Evolutionary conservation across 306 rosid species (phyloP).

Genomic region (Prunus dulcis): DNA sequence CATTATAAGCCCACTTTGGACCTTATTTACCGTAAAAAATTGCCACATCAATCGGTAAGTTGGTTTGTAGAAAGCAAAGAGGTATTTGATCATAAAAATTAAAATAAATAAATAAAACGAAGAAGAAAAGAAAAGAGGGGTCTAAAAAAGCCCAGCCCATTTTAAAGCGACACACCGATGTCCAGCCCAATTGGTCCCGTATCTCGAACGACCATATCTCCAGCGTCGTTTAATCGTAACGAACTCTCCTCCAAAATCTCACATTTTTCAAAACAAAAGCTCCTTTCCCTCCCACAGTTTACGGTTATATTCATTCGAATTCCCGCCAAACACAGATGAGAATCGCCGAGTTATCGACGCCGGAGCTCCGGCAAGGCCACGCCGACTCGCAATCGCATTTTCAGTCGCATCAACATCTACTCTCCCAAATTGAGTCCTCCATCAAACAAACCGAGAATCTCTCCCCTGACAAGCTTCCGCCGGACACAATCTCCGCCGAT

Average conservation of each 20-base stretch:
- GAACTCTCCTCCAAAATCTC: not conserved
- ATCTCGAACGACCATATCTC: not conserved
- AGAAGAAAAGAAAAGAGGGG: not conserved
- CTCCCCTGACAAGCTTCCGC: constrained; percentile 28
- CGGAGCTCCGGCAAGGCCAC: constrained; percentile 34
- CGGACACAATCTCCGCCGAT: constrained; percentile 32
- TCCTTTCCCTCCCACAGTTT: not conserved
- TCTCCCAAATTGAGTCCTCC: constrained; percentile 56
- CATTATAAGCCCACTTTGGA: too few species aligned
- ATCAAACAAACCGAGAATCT: constrained; percentile 54
- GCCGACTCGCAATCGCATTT: constrained; percentile 29
- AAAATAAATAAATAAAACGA: too few species aligned
- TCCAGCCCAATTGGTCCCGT: not conserved
- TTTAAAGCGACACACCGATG: too few species aligned
- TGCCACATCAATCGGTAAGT: too few species aligned
- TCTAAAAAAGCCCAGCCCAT: not conserved
- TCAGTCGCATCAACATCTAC: constrained; percentile 26
- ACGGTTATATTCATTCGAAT: not conserved
- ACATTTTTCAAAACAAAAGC: not conserved
- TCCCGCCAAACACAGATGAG: constrained; percentile 77
- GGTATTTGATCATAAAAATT: not conserved
- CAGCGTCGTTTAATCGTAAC: not conserved
- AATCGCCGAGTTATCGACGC: constrained; percentile 69
- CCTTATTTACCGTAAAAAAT: too few species aligned
- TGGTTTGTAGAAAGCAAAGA: not conserved